phyloP scores from a whole-genome alignment of 2,329 filamentous ascomycete genomes.

The Claviceps pazoutovae region DNA sequence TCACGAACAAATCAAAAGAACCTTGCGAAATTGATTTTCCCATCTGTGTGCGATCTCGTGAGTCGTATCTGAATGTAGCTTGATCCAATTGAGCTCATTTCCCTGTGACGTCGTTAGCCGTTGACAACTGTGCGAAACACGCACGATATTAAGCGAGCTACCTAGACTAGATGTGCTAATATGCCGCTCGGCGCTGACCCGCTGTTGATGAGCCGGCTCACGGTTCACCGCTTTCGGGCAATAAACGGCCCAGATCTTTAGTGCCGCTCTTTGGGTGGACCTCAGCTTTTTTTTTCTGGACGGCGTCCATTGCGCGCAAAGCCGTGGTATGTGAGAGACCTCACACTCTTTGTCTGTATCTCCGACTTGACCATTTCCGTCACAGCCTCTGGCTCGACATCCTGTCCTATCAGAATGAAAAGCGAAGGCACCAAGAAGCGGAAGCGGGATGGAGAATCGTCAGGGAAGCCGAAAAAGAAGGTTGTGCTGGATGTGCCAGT shows the following conservation, averaged over 20 bases:
- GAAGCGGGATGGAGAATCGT: conserved; percentile 32
- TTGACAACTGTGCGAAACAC: not conserved
- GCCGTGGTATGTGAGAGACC: not conserved
- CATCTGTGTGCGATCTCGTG: too few species aligned
- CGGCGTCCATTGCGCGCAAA: conserved; percentile 11
- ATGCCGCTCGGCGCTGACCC: too few species aligned
- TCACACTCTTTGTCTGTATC: not conserved
- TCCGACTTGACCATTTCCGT: not conserved
- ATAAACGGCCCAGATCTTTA: conserved; percentile 13
- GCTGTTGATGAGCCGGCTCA: conserved; percentile 7
- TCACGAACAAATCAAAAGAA: too few species aligned
- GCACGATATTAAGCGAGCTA: not conserved
- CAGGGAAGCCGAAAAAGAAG: conserved; percentile 35
- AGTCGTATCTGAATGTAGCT: too few species aligned
- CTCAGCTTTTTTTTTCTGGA: conserved; percentile 16
- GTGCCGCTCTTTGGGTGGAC: conserved; percentile 11
- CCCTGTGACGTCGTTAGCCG: not conserved
- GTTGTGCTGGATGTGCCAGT: conserved; percentile 30
- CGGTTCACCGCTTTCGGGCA: conserved; percentile 13
- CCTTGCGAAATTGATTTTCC: too few species aligned
- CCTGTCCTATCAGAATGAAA: conserved; percentile 18
- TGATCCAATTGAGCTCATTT: too few species aligned
- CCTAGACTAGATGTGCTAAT: too few species aligned
- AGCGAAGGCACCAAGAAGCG: conserved; percentile 34
- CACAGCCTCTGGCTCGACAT: not conserved